These are phyloP conservation scores for Isabelozyma pseudorhagii DNA, from an alignment of 805 yeast genomes.

Conservation along the genomic window DNA sequence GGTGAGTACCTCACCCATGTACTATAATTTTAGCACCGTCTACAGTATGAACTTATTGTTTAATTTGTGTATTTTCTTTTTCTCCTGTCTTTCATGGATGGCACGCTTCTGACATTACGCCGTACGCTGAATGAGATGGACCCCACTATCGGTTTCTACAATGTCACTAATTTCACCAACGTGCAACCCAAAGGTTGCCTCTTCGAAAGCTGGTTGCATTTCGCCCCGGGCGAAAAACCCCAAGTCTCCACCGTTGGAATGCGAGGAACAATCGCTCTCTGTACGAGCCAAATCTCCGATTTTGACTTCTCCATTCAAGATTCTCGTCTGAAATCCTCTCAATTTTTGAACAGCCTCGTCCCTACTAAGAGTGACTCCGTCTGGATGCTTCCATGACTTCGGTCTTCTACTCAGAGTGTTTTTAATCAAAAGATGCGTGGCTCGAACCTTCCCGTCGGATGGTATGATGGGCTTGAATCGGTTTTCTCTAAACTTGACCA, in stretches of 20 bases:
- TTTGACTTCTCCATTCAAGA: slow-evolving; percentile 60
- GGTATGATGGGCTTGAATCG: slow-evolving; percentile 45
- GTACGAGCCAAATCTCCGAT: slow-evolving; percentile 73
- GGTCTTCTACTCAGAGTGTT: slow-evolving; percentile 86
- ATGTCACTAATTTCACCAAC: slow-evolving; percentile 82
- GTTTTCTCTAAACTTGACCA: slow-evolving; percentile 34
- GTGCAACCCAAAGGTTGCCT: slow-evolving; percentile 75
- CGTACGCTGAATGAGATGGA: slow-evolving; percentile 83
- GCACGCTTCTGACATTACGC: slow-evolving; percentile 37
- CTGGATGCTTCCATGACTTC: slow-evolving; percentile 79
- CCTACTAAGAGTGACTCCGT: slow-evolving; percentile 69
- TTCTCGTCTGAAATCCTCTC: slow-evolving; percentile 53
- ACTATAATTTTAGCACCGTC: no score
- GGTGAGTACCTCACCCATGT: no score
- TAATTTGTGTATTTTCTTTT: no score
- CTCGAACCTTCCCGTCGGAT: slow-evolving; percentile 61
- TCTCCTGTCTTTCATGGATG: no score
- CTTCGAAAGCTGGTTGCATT: slow-evolving; percentile 95
- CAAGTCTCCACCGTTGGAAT: slow-evolving; percentile 84
- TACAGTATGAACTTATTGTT: no score
- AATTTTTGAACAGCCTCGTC: slow-evolving; percentile 77
- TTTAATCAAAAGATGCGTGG: slow-evolving; percentile 78
- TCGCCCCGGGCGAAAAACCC: slow-evolving; percentile 86
- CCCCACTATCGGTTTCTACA: slow-evolving; percentile 88
- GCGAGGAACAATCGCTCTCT: slow-evolving; percentile 88